These are phyloP conservation scores for Microglena sp. DNA, from an alignment of 139 green algal genomes.

Conservation along the genomic window DNA sequence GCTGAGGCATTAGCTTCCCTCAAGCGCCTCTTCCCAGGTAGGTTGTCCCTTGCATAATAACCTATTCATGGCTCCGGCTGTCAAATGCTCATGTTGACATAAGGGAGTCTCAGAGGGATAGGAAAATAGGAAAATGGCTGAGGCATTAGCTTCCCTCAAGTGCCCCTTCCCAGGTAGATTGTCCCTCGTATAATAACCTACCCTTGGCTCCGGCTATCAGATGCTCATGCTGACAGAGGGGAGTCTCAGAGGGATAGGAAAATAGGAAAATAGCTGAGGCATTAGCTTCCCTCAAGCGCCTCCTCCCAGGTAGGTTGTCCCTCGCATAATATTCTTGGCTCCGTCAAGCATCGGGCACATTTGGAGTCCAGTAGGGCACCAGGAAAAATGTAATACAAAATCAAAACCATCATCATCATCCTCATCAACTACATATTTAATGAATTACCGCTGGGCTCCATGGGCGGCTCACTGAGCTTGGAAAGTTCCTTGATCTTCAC, in stretches of 20 bases:
- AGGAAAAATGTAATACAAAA: no score
- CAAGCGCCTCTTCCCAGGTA: conserved; percentile 50
- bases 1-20: conserved; percentile 53
- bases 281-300: conserved; percentile 53
- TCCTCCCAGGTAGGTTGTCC: conserved; percentile 48
- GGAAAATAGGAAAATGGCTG: conserved; percentile 29
- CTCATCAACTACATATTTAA: no score
- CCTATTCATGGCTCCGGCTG: no score
- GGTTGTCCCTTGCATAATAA: no score
- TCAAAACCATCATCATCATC: no score
- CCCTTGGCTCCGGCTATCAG: conserved; percentile 54
- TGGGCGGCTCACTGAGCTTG: no score
- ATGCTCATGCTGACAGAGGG: conserved; percentile 54
- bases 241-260: conserved; percentile 53
- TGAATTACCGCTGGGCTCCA: no score
- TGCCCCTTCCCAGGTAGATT: conserved; percentile 43
- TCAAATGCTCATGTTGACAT: conserved; percentile 53
- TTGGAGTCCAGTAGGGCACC: no score
- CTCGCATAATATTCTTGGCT: no score
- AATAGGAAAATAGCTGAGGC: conserved; percentile 45
- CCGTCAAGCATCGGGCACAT: no score
- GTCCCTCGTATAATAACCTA: no score
- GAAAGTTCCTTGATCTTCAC: no score
- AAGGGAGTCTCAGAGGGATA: conserved; percentile 53
- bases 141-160: conserved; percentile 61